phyloP scores from a whole-genome alignment of 1,139 yeast species.

The Zygoascus meyerae region DNA sequence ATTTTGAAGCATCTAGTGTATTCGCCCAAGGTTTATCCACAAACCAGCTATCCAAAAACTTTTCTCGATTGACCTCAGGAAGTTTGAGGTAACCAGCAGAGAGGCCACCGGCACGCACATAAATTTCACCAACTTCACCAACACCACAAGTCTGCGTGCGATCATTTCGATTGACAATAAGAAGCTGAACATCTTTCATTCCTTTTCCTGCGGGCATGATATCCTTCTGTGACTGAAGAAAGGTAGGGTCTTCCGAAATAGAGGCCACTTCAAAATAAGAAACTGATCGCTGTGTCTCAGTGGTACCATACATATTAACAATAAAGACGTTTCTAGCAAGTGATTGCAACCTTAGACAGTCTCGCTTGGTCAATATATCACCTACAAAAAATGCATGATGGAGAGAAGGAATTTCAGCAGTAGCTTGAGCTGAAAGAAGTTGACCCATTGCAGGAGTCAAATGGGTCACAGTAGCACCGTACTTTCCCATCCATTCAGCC shows the following conservation, averaged over 20 bases:
- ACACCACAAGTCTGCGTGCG: slow-evolving; percentile 90
- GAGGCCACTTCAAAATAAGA: slow-evolving; percentile 87
- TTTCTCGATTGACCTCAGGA: slow-evolving; percentile 81
- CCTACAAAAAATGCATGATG: slow-evolving; percentile 99
- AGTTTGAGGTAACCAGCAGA: slow-evolving; percentile 94
- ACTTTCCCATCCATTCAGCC: slow-evolving; percentile 94
- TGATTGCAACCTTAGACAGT: slow-evolving; percentile 85
- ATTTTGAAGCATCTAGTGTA: slow-evolving; percentile 9
- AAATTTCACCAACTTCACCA: slow-evolving; percentile 97
- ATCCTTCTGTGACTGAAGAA: slow-evolving; percentile 81
- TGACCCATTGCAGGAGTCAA: slow-evolving; percentile 99
- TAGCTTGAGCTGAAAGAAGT: slow-evolving; percentile 89
- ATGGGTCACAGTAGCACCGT: slow-evolving; percentile 93
- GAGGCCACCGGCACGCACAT: slow-evolving; percentile 95
- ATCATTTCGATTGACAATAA: slow-evolving; percentile 89
- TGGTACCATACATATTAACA: slow-evolving; percentile 98
- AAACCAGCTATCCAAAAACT: slow-evolving; percentile 89
- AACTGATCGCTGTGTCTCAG: slow-evolving; percentile 97
- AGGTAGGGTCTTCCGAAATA: slow-evolving; percentile 59
- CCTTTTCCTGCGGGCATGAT: slow-evolving; percentile 99
- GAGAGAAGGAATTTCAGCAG: slow-evolving; percentile 76
- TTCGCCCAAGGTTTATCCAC: slow-evolving; percentile 37
- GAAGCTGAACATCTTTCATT: slow-evolving; percentile 88
- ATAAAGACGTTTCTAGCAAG: slow-evolving; percentile 84
- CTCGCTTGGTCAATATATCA: slow-evolving; percentile 93